These are phyloP conservation scores for Fusarium sp. DNA, from an alignment of 2,329 filamentous ascomycete genomes.

Conservation along the genomic window DNA sequence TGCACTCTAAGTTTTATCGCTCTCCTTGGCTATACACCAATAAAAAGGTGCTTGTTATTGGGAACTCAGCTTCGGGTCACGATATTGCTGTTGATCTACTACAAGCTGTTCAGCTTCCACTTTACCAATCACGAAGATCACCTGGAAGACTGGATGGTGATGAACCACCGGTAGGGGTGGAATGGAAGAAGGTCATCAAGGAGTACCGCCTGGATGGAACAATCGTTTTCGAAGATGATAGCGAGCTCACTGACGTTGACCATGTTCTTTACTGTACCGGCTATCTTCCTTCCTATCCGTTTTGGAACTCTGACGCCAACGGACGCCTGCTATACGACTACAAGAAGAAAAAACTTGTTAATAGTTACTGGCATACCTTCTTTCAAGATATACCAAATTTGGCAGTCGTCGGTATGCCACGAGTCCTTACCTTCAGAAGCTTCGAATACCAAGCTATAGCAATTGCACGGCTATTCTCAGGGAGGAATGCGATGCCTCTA, in stretches of 20 bases:
- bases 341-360: slow-evolving; percentile 54
- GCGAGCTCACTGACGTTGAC: slow-evolving; percentile 52
- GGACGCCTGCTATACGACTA: slow-evolving; percentile 65
- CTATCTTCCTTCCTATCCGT: slow-evolving; percentile 57
- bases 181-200: slow-evolving; percentile 65
- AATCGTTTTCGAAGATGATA: slow-evolving; percentile 56
- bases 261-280: slow-evolving; percentile 57
- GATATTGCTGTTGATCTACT: slow-evolving; percentile 55
- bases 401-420: slow-evolving; percentile 63
- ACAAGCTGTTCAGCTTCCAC: slow-evolving; percentile 52
- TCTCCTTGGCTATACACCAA: slow-evolving; percentile 49
- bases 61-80: slow-evolving; percentile 59
- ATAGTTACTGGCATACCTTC: slow-evolving; percentile 65
- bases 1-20: slow-evolving; percentile 61
- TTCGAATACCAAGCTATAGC: slow-evolving; percentile 68
- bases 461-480: slow-evolving; percentile 60
- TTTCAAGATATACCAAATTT: slow-evolving; percentile 60
- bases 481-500: slow-evolving; percentile 53
- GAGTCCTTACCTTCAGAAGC: slow-evolving; percentile 62
- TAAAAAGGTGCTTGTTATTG: slow-evolving; percentile 54
- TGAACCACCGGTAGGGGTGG: slow-evolving; percentile 58
- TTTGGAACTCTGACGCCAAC: slow-evolving; percentile 60
- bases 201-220: slow-evolving; percentile 56
- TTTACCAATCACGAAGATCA: slow-evolving; percentile 64
- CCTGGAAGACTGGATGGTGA: slow-evolving; percentile 62